A percentile compares a stretch with the other conserved stretches of the same genome.
These are phyloP conservation scores for Juncus effusus DNA, from an alignment of 176 grass and related monocot genomes.

Conservation along the genomic window DNA sequence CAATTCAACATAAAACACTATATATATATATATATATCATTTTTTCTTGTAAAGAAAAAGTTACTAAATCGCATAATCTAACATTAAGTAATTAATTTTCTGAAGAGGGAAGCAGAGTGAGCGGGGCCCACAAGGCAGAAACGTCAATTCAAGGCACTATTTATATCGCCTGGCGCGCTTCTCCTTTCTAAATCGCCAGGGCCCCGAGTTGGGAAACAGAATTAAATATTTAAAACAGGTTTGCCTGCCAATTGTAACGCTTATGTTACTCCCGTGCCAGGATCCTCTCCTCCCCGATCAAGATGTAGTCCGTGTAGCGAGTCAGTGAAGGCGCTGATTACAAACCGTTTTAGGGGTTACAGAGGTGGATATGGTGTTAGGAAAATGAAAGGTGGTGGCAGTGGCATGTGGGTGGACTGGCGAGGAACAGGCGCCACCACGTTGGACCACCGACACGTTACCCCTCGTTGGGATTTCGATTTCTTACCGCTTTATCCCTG, in stretches of 20 bases:
- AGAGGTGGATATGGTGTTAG: background rate
- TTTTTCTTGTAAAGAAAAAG: background rate
- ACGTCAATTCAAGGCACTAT: too few relatives aligned
- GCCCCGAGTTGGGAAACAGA: conserved; percentile 12
- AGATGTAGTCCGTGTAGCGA: too few relatives aligned
- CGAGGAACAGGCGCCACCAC: conserved; percentile 13
- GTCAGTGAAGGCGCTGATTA: too few relatives aligned
- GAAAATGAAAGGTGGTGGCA: background rate
- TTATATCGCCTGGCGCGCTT: background rate
- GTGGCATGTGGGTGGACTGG: conserved; percentile 14
- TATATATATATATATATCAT: background rate
- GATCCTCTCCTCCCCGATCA: too few relatives aligned
- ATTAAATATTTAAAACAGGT: background rate
- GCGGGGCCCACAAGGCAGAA: too few relatives aligned
- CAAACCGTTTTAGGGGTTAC: background rate
- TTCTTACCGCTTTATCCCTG: conserved; percentile 3
- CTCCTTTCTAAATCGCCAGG: background rate
- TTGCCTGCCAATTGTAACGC: too few relatives aligned
- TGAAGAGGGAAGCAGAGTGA: too few relatives aligned
- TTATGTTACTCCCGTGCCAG: too few relatives aligned
- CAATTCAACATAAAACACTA: background rate
- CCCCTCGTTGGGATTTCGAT: background rate
- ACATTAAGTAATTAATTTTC: background rate
- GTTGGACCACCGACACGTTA: conserved; percentile 20
- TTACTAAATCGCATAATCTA: background rate